A percentile compares a stretch with the other conserved stretches of the same genome.
phyloP scores from a whole-genome alignment of 1,284 basidiomycete genomes.

The Ustilago loliicola region DNA sequence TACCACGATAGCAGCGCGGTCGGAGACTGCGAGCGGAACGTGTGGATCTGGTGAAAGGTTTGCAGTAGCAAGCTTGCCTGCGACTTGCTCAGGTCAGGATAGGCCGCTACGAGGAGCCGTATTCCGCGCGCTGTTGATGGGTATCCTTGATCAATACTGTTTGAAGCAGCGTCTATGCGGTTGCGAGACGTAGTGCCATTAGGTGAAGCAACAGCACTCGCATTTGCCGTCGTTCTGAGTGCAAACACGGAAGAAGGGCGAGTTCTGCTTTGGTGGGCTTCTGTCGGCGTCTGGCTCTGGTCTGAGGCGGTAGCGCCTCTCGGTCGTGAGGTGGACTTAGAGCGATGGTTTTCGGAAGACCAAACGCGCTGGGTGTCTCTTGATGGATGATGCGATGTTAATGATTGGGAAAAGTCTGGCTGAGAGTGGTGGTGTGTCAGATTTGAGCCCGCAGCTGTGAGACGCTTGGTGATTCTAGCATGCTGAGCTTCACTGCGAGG shows the following conservation, averaged over 20 bases:
- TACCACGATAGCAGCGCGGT: conserved; percentile 34
- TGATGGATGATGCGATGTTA: neutral
- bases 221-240: neutral
- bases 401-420: neutral
- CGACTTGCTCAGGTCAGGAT: conserved; percentile 16
- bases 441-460: neutral
- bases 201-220: neutral
- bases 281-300: neutral
- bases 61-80: conserved; percentile 23
- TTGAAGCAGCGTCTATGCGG: neutral
- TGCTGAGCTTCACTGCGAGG: neutral
- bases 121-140: neutral
- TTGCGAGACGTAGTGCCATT: no score
- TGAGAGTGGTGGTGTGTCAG: neutral
- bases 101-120: conserved; percentile 5
- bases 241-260: neutral
- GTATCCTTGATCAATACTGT: neutral
- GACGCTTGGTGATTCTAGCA: neutral
- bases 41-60: conserved; percentile 10
- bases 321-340: neutral
- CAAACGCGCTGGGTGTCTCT: neutral
- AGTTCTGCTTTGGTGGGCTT: neutral
- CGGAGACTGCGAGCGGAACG: conserved; percentile 14
- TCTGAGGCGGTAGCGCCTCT: neutral
- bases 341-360: neutral